These are phyloP conservation scores for Epichloe amarillans DNA, from an alignment of 2,329 filamentous ascomycete genomes.

Conservation along the genomic window DNA sequence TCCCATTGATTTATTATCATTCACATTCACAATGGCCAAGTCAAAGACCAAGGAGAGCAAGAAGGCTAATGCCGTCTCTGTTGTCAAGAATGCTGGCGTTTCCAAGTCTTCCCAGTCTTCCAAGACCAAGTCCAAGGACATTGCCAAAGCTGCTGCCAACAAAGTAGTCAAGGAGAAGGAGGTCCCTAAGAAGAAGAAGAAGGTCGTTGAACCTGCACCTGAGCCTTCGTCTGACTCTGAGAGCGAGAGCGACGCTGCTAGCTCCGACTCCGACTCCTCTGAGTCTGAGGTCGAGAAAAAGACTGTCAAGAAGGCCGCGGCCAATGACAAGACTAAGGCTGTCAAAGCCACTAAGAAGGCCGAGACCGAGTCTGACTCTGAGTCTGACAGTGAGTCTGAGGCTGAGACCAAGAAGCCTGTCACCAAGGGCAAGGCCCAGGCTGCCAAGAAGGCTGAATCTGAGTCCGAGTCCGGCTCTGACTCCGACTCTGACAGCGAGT, in stretches of 20 bases:
- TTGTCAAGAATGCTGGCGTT: slow-evolving; percentile 53
- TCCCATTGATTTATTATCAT: neutral
- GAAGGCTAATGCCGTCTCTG: slow-evolving; percentile 37
- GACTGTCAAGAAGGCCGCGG: slow-evolving; percentile 9
- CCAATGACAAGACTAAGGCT: slow-evolving; percentile 14
- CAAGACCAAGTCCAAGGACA: slow-evolving; percentile 54
- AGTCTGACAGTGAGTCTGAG: slow-evolving; percentile 25
- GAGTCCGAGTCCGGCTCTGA: slow-evolving; percentile 22
- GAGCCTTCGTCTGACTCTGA: slow-evolving; percentile 27
- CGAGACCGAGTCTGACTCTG: slow-evolving; percentile 14
- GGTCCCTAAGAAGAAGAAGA: slow-evolving; percentile 35
- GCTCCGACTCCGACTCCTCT: slow-evolving; percentile 17
- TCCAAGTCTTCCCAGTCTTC: slow-evolving; percentile 53
- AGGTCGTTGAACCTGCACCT: slow-evolving; percentile 28
- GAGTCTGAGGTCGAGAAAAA: slow-evolving; percentile 22
- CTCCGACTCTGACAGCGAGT: slow-evolving; percentile 24
- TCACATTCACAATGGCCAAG: slow-evolving; percentile 42
- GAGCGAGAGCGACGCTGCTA: slow-evolving; percentile 15
- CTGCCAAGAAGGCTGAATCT: slow-evolving; percentile 15
- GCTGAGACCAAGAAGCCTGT: slow-evolving; percentile 19
- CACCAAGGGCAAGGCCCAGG: slow-evolving; percentile 4
- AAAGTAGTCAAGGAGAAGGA: slow-evolving; percentile 30
- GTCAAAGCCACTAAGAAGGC: slow-evolving; percentile 12
- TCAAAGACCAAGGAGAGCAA: slow-evolving; percentile 44
- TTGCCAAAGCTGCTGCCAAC: slow-evolving; percentile 48